phyloP scores from a whole-genome alignment of 106 monocot species.

The Alisma plantagoaquatica region DNA sequence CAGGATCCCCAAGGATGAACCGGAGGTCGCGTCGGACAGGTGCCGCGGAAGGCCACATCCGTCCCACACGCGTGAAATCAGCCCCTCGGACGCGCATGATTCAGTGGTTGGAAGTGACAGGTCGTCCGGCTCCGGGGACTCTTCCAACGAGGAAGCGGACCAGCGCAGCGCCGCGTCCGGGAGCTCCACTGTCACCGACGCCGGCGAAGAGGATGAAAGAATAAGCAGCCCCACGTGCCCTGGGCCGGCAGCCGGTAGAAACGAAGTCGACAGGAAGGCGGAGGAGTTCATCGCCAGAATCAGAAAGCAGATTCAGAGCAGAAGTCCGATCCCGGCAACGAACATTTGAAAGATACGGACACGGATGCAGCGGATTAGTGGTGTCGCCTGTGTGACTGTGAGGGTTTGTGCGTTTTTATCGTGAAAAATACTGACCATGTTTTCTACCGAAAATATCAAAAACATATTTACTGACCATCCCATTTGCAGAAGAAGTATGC shows the following conservation, averaged over 20 bases:
- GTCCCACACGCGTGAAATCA: too few species aligned
- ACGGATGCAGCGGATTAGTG: too few species aligned
- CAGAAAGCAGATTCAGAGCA: conserved; percentile 76
- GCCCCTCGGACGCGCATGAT: too few species aligned
- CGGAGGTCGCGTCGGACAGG: conserved; percentile 26
- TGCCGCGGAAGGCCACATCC: conserved; percentile 4
- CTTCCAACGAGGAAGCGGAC: background rate
- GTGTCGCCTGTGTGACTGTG: too few species aligned
- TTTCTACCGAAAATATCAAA: too few species aligned
- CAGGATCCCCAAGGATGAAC: conserved; percentile 54
- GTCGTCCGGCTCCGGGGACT: background rate
- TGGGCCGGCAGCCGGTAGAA: conserved; percentile 21
- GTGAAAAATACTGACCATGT: too few species aligned
- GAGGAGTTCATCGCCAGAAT: conserved; percentile 82
- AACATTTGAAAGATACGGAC: too few species aligned
- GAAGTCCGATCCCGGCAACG: conserved; percentile 67
- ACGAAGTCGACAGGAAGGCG: conserved; percentile 85
- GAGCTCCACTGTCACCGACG: background rate
- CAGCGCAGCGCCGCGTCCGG: conserved; percentile 1
- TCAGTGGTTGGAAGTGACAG: too few species aligned
- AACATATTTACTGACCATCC: too few species aligned
- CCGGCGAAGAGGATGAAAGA: conserved; percentile 8
- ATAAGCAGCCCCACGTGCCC: too few species aligned
- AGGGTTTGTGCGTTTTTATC: too few species aligned
- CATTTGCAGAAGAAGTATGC: too few species aligned